Evolutionary conservation across 2,329 filamentous ascomycete genomes (phyloP).

Genomic region (Mycosphaerella sp.): DNA sequence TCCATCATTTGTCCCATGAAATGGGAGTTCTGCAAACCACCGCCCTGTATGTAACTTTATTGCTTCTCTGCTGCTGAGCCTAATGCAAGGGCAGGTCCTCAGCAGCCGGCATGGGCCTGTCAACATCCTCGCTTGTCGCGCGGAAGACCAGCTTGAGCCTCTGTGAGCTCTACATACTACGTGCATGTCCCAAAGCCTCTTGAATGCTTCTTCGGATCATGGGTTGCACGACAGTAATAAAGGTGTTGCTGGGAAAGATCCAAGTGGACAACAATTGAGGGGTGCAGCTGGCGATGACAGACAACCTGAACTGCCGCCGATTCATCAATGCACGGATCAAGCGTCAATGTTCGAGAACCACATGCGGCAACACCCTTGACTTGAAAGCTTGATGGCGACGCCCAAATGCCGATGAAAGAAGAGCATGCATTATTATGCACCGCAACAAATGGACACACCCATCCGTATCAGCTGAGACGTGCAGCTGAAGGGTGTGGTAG

Average conservation of each 20-base stretch:
- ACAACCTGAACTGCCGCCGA: neutral
- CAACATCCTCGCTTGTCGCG: neutral
- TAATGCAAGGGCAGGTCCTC: slow-evolving; percentile 1
- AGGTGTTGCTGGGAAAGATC: neutral
- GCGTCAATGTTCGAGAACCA: too few species aligned
- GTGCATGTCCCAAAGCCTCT: neutral
- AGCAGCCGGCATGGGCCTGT: neutral
- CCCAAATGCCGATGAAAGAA: too few species aligned
- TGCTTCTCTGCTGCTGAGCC: slow-evolving; percentile 6
- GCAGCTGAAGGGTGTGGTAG: too few species aligned
- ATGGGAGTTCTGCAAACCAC: too few species aligned
- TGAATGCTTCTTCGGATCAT: neutral
- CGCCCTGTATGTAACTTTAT: too few species aligned
- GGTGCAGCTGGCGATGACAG: neutral
- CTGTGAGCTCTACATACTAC: neutral
- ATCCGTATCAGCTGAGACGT: too few species aligned
- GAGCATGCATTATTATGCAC: too few species aligned
- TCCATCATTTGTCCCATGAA: too few species aligned
- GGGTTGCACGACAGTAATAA: neutral
- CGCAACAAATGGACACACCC: too few species aligned
- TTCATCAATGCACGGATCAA: too few species aligned
- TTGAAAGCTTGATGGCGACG: too few species aligned
- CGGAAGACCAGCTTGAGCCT: neutral
- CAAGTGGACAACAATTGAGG: neutral
- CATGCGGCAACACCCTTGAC: too few species aligned